phyloP scores from a whole-genome alignment of 2,329 filamentous ascomycete species.

The Pseudogymnoascus sp. region DNA sequence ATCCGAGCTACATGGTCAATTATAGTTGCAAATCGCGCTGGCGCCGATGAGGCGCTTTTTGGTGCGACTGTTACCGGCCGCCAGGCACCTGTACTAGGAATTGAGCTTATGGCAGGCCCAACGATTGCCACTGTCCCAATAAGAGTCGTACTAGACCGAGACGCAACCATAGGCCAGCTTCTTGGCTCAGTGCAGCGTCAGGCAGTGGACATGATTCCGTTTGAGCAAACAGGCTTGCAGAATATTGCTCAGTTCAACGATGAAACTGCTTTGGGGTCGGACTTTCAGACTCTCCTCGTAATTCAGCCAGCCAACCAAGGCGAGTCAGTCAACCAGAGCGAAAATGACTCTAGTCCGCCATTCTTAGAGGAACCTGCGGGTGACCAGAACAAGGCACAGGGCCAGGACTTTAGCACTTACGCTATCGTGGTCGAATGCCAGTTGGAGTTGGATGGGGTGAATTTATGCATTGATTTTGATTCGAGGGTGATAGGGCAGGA shows the following conservation, averaged over 20 bases:
- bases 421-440: constrained; percentile 3
- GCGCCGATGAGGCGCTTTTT: constrained; percentile 31
- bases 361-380: neutral
- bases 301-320: constrained; percentile 16
- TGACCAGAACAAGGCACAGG: neutral
- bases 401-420: constrained; percentile 2
- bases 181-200: constrained; percentile 17
- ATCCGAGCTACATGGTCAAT: constrained; percentile 35
- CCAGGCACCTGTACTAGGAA: constrained; percentile 29
- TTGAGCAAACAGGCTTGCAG: constrained; percentile 37
- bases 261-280: constrained; percentile 14
- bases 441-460: neutral
- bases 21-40: constrained; percentile 29
- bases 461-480: constrained; percentile 8
- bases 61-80: constrained; percentile 35
- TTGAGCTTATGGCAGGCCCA: constrained; percentile 35
- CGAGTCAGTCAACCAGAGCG: constrained; percentile 10
- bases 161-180: neutral
- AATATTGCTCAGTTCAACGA: constrained; percentile 16
- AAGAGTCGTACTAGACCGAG: constrained; percentile 18
- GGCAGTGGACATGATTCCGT: constrained; percentile 40
- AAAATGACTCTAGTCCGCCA: neutral
- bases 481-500: neutral
- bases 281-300: constrained; percentile 20
- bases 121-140: constrained; percentile 36